Evolutionary conservation across 1,284 basidiomycete genomes (phyloP), one percentile per base, ranked within the genome.

Genomic region (Fereydounia khargensis): DNA sequence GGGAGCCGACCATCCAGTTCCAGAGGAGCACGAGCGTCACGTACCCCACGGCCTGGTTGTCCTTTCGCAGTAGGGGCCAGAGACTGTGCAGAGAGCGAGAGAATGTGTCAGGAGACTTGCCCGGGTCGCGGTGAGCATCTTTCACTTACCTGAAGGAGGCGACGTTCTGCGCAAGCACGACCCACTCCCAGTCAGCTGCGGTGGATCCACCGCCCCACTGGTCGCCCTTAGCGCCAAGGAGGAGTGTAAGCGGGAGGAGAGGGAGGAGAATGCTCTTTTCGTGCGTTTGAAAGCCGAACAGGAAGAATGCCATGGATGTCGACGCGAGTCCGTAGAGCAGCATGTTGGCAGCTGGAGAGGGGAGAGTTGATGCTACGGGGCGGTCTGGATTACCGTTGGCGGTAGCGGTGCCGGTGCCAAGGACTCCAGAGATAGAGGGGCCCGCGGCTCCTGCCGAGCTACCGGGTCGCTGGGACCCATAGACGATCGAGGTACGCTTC

Each of bases 201-300:
- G 82, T 79, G 24, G 85, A 85, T 33, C 61, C 67, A n/a, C 67
- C 73, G 17, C 68, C 73, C 39, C 58, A 70, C 11, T 70, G 73
- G 37, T 75, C 73, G 37, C 74, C 77, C 36, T 78, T 73, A 11
- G 83, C 85, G 0, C 85, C 86, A 37, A 92, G 79, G 10, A 92
- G 79, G 16, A 95, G 79, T 0, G 85, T 88, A 20, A 92, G 79
- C 0, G 91, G 91, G 56, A 95, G 77, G 17, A 95, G 79, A 2
- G 91, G 89, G 0, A 96, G 73, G n/a, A 96, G 74, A 36, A 95
- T 88, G 2, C 87, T 87, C 80, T 95, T 95, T 77, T 95, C 91
- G 77, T 94, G 91, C 21, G 91, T 91, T 73, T 95, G 91, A 76
- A 95, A 94, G 6, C 90, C 91, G 78, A 95, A 92, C 19, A 97